phyloP scores from a whole-genome alignment of 1,284 basidiomycete genomes.

The Rhodotorula sp. region DNA sequence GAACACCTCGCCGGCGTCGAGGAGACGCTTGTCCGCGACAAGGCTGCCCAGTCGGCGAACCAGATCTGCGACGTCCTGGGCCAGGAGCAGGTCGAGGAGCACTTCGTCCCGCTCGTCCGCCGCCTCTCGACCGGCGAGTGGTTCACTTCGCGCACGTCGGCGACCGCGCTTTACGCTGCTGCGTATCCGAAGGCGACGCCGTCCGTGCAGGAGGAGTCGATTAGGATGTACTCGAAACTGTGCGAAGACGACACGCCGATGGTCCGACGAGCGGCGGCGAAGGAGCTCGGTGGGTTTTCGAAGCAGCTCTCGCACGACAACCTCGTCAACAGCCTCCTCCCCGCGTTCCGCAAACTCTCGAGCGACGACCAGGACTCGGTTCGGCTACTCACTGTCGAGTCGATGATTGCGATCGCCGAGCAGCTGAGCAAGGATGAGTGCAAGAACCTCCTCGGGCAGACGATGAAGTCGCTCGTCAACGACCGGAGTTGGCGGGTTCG shows the following conservation, averaged over 20 bases:
- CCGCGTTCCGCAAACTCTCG: constrained; percentile 91
- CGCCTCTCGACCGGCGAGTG: constrained; percentile 92
- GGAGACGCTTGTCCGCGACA: constrained; percentile 97
- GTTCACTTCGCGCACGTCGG: constrained; percentile 98
- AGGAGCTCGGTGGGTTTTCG: constrained; percentile 87
- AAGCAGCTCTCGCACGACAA: constrained; percentile 72
- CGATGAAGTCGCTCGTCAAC: constrained; percentile 76
- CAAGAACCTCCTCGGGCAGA: constrained; percentile 81
- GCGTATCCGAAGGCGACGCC: constrained; percentile 61
- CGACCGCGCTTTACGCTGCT: constrained; percentile 90
- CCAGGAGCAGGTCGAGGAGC: constrained; percentile 78
- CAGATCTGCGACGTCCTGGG: constrained; percentile 81
- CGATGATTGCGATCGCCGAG: constrained; percentile 87
- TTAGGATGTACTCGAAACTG: constrained; percentile 78
- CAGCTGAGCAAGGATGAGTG: constrained; percentile 81
- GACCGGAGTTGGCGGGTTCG: constrained; percentile 99
- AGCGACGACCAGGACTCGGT: constrained; percentile 98
- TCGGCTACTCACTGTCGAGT: constrained; percentile 90
- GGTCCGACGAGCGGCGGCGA: constrained; percentile 95
- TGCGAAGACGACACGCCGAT: constrained; percentile 97
- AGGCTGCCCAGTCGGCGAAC: constrained; percentile 96
- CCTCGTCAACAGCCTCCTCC: constrained; percentile 76
- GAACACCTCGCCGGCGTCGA: constrained; percentile 97
- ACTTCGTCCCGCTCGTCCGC: constrained; percentile 87
- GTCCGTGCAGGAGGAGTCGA: constrained; percentile 79